Evolutionary conservation across 768 basidiomycete species (phyloP).

Genomic region (Termitomyces sp.): DNA sequence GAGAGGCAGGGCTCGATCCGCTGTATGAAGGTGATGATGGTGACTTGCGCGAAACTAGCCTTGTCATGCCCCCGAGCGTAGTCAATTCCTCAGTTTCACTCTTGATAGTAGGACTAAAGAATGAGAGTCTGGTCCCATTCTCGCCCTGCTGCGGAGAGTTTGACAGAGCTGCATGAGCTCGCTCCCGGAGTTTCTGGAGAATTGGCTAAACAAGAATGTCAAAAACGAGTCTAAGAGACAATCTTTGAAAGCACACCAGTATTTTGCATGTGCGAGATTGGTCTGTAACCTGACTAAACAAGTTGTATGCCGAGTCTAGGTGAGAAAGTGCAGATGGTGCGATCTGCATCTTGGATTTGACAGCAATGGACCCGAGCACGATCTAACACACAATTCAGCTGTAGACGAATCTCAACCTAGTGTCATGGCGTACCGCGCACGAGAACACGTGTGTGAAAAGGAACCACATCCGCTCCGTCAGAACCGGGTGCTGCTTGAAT

Average conservation of each 20-base stretch:
- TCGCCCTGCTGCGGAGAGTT: constrained; percentile 20
- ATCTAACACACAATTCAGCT: constrained; percentile 37
- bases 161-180: constrained; percentile 42
- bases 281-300: constrained; percentile 55
- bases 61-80: constrained; percentile 59
- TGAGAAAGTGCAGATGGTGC: constrained; percentile 66
- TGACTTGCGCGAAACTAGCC: constrained; percentile 51
- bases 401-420: background rate
- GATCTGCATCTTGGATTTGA: constrained; percentile 59
- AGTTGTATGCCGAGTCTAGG: constrained; percentile 55
- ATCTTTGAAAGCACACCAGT: constrained; percentile 37
- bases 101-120: constrained; percentile 42
- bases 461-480: constrained; percentile 73
- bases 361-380: constrained; percentile 65
- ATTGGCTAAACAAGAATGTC: constrained; percentile 45
- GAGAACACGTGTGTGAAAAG: constrained; percentile 71
- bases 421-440: constrained; percentile 46
- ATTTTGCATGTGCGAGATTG: constrained; percentile 54
- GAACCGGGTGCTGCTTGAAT: constrained; percentile 59
- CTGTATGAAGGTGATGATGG: constrained; percentile 43
- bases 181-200: constrained; percentile 50
- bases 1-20: constrained; percentile 39
- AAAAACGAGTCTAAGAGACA: background rate
- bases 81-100: constrained; percentile 60
- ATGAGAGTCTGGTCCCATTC: constrained; percentile 27